phyloP scores from a whole-genome alignment of 192 early-diverging fungal species.

The Coemansia sp. region DNA sequence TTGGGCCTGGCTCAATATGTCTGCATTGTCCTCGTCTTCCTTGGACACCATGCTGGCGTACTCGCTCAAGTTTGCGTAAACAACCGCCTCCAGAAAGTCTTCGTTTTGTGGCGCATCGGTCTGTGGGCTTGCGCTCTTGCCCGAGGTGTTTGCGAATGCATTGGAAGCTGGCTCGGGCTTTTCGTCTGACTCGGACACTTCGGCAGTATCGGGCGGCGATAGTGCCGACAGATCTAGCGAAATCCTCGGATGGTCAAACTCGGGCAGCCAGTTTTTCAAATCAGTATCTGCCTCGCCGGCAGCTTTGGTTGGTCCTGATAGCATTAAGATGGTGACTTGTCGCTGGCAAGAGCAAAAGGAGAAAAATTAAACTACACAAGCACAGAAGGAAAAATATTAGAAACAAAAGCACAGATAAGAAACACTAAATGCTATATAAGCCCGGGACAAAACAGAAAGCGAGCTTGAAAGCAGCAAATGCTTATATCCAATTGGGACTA shows the following conservation, averaged over 20 bases:
- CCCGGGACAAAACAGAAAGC: no score
- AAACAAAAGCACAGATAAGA: no score
- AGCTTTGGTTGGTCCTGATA: constrained; percentile 12
- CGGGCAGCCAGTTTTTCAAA: constrained; percentile 35
- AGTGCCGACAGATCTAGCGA: constrained; percentile 25
- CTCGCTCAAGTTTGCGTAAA: constrained; percentile 7
- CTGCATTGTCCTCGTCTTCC: not conserved
- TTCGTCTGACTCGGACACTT: not conserved
- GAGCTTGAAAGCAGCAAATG: no score
- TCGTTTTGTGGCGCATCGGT: not conserved
- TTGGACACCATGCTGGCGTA: constrained; percentile 10
- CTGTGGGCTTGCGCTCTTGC: not conserved
- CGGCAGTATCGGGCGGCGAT: not conserved
- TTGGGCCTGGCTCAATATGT: not conserved
- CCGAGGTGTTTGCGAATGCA: not conserved
- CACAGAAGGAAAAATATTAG: no score
- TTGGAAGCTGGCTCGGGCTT: not conserved
- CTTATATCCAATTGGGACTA: no score
- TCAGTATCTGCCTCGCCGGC: constrained; percentile 6
- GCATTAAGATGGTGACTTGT: constrained; percentile 9
- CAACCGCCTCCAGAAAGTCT: not conserved
- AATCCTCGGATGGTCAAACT: constrained; percentile 31
- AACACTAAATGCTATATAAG: no score
- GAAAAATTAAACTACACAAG: no score
- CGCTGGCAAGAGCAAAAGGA: no score